phyloP scores from a whole-genome alignment of 352 stramenopile genomes.

The Aphanomyces invadans region DNA sequence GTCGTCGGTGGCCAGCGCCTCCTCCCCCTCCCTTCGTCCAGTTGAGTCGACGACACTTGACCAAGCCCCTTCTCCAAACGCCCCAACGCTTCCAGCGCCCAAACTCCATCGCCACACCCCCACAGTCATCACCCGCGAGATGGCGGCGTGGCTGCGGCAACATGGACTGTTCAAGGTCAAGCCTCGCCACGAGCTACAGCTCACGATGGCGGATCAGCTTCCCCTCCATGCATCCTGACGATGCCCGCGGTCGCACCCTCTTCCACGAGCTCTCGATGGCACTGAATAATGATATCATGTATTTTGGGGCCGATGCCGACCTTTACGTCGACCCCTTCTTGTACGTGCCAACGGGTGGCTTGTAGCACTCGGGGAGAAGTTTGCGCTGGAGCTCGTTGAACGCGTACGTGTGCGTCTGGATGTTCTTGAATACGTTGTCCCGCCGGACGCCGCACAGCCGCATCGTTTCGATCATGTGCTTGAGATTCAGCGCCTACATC shows the following conservation, averaged over 20 bases:
- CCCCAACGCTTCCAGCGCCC: no score
- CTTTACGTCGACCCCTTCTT: slow-evolving; percentile 52
- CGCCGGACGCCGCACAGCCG: slow-evolving; percentile 62
- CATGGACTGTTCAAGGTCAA: slow-evolving; percentile 1
- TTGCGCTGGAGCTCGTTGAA: slow-evolving; percentile 85
- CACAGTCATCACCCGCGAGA: slow-evolving; percentile 5
- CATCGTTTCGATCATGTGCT: slow-evolving; percentile 62
- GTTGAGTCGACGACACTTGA: no score
- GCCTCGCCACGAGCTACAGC: not conserved
- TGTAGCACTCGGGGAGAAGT: slow-evolving; percentile 80
- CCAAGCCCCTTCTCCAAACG: not conserved
- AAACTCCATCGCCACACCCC: not conserved
- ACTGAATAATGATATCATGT: not conserved
- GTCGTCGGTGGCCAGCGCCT: no score
- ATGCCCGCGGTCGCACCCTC: not conserved
- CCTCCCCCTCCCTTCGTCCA: no score
- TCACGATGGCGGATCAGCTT: not conserved
- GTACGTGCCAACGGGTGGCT: slow-evolving; percentile 71
- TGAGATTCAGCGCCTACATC: slow-evolving; percentile 44
- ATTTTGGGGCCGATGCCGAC: not conserved
- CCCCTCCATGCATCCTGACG: not conserved
- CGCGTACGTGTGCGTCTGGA: slow-evolving; percentile 74
- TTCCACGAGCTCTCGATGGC: no score
- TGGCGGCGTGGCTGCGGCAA: not conserved
- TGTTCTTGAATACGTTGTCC: slow-evolving; percentile 80